Conservation (phyloP, 1,284 basidiomycete genomes). For the Vanrija humicola region DNA sequence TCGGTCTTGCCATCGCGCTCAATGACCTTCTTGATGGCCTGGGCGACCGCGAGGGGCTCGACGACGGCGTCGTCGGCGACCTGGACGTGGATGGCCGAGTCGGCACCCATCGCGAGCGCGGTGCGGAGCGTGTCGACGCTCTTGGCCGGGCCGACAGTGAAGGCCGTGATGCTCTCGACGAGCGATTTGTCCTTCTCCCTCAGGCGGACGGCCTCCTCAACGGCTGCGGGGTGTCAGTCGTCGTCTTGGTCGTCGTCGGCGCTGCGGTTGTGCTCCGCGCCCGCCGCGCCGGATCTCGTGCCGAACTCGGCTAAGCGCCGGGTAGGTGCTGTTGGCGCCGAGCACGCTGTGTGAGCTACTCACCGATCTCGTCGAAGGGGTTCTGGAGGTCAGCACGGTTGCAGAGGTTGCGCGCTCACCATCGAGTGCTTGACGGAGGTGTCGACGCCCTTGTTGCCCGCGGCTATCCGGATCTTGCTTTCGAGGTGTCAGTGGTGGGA, state of each 20-base stretch:
- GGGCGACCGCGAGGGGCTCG: slow-evolving; percentile 48
- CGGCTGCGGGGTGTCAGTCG: slow-evolving; percentile 57
- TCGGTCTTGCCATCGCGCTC: slow-evolving; percentile 60
- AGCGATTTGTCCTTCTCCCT: slow-evolving; percentile 65
- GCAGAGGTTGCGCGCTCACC: slow-evolving; percentile 55
- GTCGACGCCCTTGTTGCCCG: slow-evolving; percentile 86
- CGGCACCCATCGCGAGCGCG: slow-evolving; percentile 96
- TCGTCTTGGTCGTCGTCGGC: not conserved
- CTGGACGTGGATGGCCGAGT: slow-evolving; percentile 87
- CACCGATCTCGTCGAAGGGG: slow-evolving; percentile 94
- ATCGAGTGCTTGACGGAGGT: slow-evolving; percentile 95
- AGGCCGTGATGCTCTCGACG: slow-evolving; percentile 80
- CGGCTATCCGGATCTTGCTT: slow-evolving; percentile 92
- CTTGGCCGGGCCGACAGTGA: slow-evolving; percentile 91
- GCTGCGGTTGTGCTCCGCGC: not conserved
- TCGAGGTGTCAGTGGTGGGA: slow-evolving; percentile 38
- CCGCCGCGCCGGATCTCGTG: slow-evolving; percentile 8
- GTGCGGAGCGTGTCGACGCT: slow-evolving; percentile 87
- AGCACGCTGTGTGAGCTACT: slow-evolving; percentile 32
- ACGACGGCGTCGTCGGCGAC: slow-evolving; percentile 75
- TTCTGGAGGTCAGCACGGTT: slow-evolving; percentile 58
- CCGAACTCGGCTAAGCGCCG: slow-evolving; percentile 8
- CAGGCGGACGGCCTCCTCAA: slow-evolving; percentile 93
- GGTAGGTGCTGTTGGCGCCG: not conserved
- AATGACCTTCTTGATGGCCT: slow-evolving; percentile 75